Evolutionary conservation across 345 rosid species (phyloP).

Genomic region (Gynandropsis gynandra): DNA sequence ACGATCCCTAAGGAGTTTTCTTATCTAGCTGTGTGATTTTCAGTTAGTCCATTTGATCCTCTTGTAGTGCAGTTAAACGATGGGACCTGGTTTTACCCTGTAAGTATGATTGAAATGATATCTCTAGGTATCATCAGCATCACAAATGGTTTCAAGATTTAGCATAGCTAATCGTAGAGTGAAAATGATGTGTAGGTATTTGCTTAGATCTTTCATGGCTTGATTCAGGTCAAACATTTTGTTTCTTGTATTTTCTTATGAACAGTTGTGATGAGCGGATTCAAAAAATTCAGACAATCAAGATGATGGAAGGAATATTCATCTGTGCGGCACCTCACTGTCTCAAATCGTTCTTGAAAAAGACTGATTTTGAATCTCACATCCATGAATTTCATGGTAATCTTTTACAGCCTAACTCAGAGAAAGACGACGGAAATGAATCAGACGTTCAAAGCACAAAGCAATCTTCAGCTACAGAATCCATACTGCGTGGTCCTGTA

Average conservation of each 20-base stretch:
- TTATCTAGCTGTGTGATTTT: no score
- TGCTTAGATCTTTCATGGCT: background rate
- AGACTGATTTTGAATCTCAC: conserved; percentile 69
- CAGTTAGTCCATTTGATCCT: background rate
- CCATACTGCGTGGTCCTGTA: conserved; percentile 54
- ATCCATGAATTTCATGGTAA: conserved; percentile 56
- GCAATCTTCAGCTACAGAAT: conserved; percentile 62
- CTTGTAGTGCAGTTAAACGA: background rate
- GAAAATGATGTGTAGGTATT: background rate
- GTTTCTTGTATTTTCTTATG: background rate
- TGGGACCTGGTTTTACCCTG: no score
- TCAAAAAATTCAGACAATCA: conserved; percentile 92
- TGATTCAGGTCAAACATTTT: background rate
- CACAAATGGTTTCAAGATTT: no score
- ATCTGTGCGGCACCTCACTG: conserved; percentile 99
- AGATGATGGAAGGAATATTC: conserved; percentile 94
- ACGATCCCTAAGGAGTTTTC: background rate
- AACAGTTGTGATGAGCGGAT: conserved; percentile 90
- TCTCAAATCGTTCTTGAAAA: conserved; percentile 82
- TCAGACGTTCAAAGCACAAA: conserved; percentile 64
- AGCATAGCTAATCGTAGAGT: no score
- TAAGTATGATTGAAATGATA: no score
- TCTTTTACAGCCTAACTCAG: conserved; percentile 57
- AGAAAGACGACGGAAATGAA: conserved; percentile 66
- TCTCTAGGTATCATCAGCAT: no score